Conservation (phyloP, 257 asterid genomes). For the Lycium barbarum region DNA sequence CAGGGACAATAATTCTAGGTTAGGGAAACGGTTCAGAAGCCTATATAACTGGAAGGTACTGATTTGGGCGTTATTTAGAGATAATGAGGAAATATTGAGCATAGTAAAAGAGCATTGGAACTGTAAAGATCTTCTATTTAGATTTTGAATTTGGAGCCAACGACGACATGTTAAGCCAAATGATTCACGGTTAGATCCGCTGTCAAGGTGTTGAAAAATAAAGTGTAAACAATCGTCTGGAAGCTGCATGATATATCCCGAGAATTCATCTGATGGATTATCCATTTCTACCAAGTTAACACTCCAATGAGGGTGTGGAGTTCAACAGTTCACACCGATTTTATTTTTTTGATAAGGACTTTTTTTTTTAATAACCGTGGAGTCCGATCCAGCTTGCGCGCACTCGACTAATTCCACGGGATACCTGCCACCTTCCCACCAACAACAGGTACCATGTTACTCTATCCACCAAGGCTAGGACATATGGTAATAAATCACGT, state of each 20-base stretch:
- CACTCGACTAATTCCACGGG: too few relatives aligned
- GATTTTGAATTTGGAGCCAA: constrained; percentile 72
- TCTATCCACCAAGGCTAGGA: too few relatives aligned
- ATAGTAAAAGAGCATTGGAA: constrained; percentile 59
- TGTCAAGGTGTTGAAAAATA: constrained; percentile 59
- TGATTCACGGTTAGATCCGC: constrained; percentile 60
- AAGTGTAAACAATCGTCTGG: constrained; percentile 66
- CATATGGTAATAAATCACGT: too few relatives aligned
- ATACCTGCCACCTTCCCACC: too few relatives aligned
- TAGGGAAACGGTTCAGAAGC: constrained; percentile 59
- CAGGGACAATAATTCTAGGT: constrained; percentile 60
- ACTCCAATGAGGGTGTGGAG: constrained; percentile 64
- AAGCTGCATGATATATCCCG: constrained; percentile 44
- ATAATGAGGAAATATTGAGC: constrained; percentile 43
- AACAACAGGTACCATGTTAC: too few relatives aligned
- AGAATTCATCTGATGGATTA: constrained; percentile 21
- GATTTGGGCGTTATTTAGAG: constrained; percentile 46
- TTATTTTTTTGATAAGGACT: not conserved
- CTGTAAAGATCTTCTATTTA: constrained; percentile 63
- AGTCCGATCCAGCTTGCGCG: too few relatives aligned
- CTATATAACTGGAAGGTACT: constrained; percentile 50
- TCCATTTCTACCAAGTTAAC: constrained; percentile 45
- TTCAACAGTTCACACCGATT: constrained; percentile 62
- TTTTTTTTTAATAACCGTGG: too few relatives aligned
- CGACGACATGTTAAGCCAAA: constrained; percentile 72